Conservation (phyloP, 2,329 filamentous ascomycete genomes). For the Stagonosporopsis vannaccii region DNA sequence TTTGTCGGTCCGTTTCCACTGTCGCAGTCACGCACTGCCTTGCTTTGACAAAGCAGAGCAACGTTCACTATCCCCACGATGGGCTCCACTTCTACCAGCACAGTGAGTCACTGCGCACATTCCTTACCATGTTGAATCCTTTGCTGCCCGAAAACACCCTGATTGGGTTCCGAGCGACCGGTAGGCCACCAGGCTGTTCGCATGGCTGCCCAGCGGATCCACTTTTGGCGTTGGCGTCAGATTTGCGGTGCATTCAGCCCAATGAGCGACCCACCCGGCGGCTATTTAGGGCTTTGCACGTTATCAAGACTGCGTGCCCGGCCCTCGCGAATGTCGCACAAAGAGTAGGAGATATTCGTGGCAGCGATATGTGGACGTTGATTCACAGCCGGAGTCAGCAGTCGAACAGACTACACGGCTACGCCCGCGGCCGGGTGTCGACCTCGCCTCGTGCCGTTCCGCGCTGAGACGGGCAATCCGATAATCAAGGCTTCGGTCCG, state of each 20-base stretch:
- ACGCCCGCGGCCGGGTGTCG: conserved; percentile 10
- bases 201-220: conserved; percentile 39
- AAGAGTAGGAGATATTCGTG: conserved; percentile 8
- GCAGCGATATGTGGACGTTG: conserved; percentile 13
- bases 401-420: conserved; percentile 10
- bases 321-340: conserved; percentile 4
- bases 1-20: not conserved
- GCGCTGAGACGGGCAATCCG: conserved; percentile 10
- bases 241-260: conserved; percentile 29
- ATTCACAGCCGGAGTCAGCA: conserved; percentile 2
- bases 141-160: conserved; percentile 35
- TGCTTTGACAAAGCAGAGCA: conserved; percentile 16
- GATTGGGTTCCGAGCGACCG: conserved; percentile 34
- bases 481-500: conserved; percentile 7
- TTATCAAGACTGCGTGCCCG: conserved; percentile 11
- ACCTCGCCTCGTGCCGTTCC: conserved; percentile 13
- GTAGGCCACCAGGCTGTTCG: conserved; percentile 27
- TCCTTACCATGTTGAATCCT: conserved; percentile 16
- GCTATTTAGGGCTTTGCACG: conserved; percentile 26
- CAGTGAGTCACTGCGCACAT: conserved; percentile 32
- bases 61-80: conserved; percentile 6
- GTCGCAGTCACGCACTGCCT: conserved; percentile 4
- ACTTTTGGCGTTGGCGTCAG: conserved; percentile 29
- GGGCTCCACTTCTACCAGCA: conserved; percentile 18
- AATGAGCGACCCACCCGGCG: conserved; percentile 32